phyloP scores from a whole-genome alignment of 768 basidiomycete genomes.

The Collybia sordida region DNA sequence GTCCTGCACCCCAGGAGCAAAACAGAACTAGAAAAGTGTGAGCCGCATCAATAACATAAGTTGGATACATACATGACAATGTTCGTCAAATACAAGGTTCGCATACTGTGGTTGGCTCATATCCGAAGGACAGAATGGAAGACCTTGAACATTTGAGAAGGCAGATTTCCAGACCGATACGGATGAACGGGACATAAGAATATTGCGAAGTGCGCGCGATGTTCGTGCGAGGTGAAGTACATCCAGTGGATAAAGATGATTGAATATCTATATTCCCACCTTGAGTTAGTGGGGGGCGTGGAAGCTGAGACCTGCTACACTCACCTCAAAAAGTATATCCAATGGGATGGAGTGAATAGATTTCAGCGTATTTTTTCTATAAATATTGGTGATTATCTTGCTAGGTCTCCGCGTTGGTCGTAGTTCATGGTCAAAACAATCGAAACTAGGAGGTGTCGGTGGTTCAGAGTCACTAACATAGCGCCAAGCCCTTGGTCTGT shows the following conservation, averaged over 20 bases:
- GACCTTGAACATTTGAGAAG: conserved; percentile 19
- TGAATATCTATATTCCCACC: conserved; percentile 29
- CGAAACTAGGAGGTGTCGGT: conserved; percentile 3
- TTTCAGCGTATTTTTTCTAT: too few species aligned
- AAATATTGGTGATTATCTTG: neutral
- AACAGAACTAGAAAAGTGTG: conserved; percentile 28
- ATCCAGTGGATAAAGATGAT: conserved; percentile 33
- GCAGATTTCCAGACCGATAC: conserved; percentile 29
- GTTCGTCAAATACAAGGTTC: conserved; percentile 30
- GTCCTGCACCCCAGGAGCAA: conserved; percentile 24
- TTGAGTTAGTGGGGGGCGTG: neutral
- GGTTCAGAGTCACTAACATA: conserved; percentile 5
- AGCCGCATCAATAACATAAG: neutral
- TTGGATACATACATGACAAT: conserved; percentile 16
- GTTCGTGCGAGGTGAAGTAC: conserved; percentile 38
- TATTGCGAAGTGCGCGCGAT: conserved; percentile 31
- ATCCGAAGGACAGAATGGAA: conserved; percentile 36
- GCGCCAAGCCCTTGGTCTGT: conserved; percentile 2
- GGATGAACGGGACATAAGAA: conserved; percentile 29
- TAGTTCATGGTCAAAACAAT: conserved; percentile 6
- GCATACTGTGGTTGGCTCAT: conserved; percentile 35
- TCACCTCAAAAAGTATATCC: conserved; percentile 22
- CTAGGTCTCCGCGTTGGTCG: conserved; percentile 1
- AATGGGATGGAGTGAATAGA: conserved; percentile 12
- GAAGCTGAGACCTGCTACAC: neutral